Base-by-base conservation (phyloP, 495 filamentous ascomycete species). In the Echria macrotheca region DNA sequence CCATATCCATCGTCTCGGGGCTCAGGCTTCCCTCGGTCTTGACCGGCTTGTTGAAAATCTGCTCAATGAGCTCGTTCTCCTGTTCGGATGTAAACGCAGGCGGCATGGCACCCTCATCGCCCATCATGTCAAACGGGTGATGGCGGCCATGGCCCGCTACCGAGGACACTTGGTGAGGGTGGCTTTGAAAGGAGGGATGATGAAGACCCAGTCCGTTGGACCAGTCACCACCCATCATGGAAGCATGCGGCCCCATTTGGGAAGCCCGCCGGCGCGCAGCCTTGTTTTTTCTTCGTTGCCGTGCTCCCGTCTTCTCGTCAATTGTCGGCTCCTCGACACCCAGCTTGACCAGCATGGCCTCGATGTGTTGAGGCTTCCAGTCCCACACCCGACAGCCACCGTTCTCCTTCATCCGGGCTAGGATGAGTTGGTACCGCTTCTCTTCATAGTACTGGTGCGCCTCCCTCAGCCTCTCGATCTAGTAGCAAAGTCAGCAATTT, bases 11-110 rank as follows among this genome's bases (percentile, higher is more conserved):
- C 5, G 62, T 26, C 40, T 58, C 61, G 2, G 59, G 54, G 42
- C 49, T 60, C 19, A 56, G 29, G 40, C 53, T 53, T 33, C 48
- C 46, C 26, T 58, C 60, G 3, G 39, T 23, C 45, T 55, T 54
- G 50, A 39, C 25, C 22, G 32, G 31, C 51, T 45, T 57, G 52
- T 62, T 63, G 55, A 63, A 72, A 41, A 68, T 68, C 12, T 67
- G 57, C 35, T 70, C 66, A n/a, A 72, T 43, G 31, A 68, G 58
- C 10, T 70, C 60, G 14, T 70, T 64, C 42, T 71, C 60, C 52
- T 72, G 68, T 47, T 69, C 64, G 9, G 61, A 55, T 0, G 64
- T 60, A 37, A 70, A 57, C 19, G 50, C 46, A 11, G 53, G 52
- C 6, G 50, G 33, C n/a, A 48, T 36, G 32, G 9, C 49, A 29